Conservation (phyloP, 1,139 yeast genomes). For the Candida labiduridarum region DNA sequence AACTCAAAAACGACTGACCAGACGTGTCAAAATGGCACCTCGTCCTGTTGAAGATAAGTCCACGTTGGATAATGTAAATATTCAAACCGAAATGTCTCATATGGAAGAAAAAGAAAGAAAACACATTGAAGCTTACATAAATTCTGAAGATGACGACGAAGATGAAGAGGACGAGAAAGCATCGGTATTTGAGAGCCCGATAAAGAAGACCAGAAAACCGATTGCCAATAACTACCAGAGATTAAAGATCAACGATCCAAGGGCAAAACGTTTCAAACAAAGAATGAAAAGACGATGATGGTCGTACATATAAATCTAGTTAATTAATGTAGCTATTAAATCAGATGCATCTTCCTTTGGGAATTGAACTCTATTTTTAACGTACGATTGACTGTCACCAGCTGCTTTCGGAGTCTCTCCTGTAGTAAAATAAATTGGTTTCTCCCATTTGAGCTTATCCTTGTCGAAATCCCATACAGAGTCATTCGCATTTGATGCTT, state of each 20-base stretch:
- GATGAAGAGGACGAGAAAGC: conserved; percentile 25
- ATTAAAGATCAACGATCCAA: conserved; percentile 42
- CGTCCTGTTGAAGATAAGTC: conserved; percentile 23
- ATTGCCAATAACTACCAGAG: conserved; percentile 43
- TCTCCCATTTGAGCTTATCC: conserved; percentile 54
- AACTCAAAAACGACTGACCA: conserved; percentile 65
- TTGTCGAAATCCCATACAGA: conserved; percentile 58
- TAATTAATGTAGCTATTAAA: conserved; percentile 16
- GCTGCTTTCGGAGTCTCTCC: not conserved
- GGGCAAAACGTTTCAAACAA: conserved; percentile 18
- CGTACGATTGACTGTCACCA: not conserved
- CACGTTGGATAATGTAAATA: conserved; percentile 35
- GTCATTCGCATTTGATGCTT: conserved; percentile 19
- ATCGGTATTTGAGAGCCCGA: conserved; percentile 13
- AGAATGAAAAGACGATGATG: conserved; percentile 16
- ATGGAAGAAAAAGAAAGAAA: conserved; percentile 28
- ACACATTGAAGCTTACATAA: conserved; percentile 24
- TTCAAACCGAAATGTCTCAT: conserved; percentile 42
- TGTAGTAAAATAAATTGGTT: conserved; percentile 41
- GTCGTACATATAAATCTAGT: conserved; percentile 5
- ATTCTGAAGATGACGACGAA: conserved; percentile 20
- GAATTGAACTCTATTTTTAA: conserved; percentile 24
- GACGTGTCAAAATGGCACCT: conserved; percentile 60
- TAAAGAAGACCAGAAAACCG: conserved; percentile 30
- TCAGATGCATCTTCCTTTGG: conserved; percentile 15